A percentile compares a stretch with the other conserved stretches of the same genome.
Conservation (phyloP, 495 filamentous ascomycete genomes). For the Penicillium argentinense region DNA sequence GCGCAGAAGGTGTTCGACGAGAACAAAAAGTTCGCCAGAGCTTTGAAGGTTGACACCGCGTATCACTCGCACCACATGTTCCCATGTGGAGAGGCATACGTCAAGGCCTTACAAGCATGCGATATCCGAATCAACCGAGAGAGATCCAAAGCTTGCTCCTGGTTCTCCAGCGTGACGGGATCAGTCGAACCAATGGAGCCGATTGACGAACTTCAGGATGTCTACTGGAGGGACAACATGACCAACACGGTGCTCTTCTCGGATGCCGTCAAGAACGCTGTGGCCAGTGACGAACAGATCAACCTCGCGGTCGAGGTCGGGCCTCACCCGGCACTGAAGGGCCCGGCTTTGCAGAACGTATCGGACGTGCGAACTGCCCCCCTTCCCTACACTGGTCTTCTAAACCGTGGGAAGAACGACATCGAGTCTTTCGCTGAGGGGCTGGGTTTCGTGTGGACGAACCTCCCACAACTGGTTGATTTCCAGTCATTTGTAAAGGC, state of each 20-base stretch:
- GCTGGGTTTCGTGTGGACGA: conserved; percentile 52
- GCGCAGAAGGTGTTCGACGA: conserved; percentile 7
- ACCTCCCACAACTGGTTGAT: no score
- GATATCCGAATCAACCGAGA: neutral
- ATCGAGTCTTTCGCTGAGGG: conserved; percentile 38
- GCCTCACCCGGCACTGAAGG: conserved; percentile 49
- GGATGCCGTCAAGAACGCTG: conserved; percentile 1
- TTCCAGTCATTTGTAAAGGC: neutral
- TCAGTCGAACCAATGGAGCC: neutral
- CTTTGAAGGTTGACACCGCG: conserved; percentile 42
- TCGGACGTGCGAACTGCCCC: neutral
- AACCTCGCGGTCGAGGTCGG: conserved; percentile 47
- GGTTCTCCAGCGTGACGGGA: conserved; percentile 12
- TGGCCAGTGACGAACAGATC: neutral
- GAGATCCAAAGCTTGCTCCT: neutral
- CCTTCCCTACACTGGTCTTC: conserved; percentile 39
- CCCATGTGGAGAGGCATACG: conserved; percentile 39
- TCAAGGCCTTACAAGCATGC: conserved; percentile 18
- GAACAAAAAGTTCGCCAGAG: conserved; percentile 27
- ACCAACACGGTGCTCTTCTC: neutral
- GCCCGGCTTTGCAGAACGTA: conserved; percentile 29
- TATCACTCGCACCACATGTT: conserved; percentile 36
- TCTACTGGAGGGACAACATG: conserved; percentile 17
- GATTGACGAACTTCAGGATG: neutral
- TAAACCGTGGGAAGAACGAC: conserved; percentile 35